Percentiles rank a stretch among this genome's conserved stretches.
Conservation (phyloP, 139 green algal genomes). For the Desmodesmus armatus region DNA sequence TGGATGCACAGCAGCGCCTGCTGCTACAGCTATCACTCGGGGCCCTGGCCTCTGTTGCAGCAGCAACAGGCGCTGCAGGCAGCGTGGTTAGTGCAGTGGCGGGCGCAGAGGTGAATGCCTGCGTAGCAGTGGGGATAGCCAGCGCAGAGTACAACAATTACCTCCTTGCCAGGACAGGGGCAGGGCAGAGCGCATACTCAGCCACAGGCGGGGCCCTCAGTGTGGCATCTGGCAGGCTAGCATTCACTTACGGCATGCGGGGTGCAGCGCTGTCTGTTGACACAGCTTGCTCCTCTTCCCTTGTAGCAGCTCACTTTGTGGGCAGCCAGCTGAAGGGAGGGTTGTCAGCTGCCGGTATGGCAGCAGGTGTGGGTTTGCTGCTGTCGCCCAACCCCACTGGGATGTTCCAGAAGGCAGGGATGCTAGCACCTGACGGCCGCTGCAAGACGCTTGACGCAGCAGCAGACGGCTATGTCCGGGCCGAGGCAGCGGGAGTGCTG, state of each 20-base stretch:
- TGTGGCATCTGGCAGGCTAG: conserved; percentile 77
- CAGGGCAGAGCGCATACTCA: conserved; percentile 63
- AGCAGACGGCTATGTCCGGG: conserved; percentile 87
- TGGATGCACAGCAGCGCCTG: conserved; percentile 91
- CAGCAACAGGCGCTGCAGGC: background rate
- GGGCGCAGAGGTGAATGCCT: background rate
- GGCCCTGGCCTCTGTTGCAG: conserved; percentile 25
- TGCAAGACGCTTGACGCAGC: conserved; percentile 87
- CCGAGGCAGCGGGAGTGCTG: conserved; percentile 72
- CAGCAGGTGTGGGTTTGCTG: conserved; percentile 77
- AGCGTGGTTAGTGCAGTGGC: background rate
- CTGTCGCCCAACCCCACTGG: conserved; percentile 77
- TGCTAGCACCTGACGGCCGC: conserved; percentile 84
- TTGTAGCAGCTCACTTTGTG: conserved; percentile 81
- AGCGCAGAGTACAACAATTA: conserved; percentile 88
- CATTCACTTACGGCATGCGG: conserved; percentile 78
- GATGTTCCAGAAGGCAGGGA: conserved; percentile 88
- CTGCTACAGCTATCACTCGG: conserved; percentile 66
- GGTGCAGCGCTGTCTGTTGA: conserved; percentile 80
- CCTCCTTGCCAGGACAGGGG: conserved; percentile 52
- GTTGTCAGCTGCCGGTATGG: conserved; percentile 51
- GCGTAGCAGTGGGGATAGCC: conserved; percentile 81
- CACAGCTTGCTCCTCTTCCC: conserved; percentile 71
- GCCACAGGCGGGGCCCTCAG: conserved; percentile 66
- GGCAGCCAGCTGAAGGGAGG: conserved; percentile 39